These are phyloP conservation scores for Gliomastix tumulicola DNA, from an alignment of 2,329 filamentous ascomycete genomes.

Conservation along the genomic window DNA sequence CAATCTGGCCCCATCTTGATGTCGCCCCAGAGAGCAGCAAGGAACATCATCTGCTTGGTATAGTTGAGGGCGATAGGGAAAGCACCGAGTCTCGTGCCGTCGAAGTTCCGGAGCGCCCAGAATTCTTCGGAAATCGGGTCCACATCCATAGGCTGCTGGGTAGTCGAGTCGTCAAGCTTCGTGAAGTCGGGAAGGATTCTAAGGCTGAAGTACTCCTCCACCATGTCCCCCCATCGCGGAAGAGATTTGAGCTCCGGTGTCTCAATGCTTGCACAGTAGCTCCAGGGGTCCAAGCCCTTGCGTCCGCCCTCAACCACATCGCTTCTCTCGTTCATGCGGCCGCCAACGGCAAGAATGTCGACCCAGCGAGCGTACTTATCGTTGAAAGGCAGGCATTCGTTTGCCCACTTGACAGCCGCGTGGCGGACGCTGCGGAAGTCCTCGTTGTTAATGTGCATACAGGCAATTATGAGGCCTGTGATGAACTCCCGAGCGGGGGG, in stretches of 20 bases:
- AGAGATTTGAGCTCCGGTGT: too few relatives aligned
- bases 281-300: conserved; percentile 72
- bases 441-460: too few relatives aligned
- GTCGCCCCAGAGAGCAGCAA: conserved; percentile 35
- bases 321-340: conserved; percentile 59
- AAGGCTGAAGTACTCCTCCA: conserved; percentile 38
- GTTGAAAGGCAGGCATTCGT: conserved; percentile 74
- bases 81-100: conserved; percentile 39
- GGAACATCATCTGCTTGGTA: conserved; percentile 46
- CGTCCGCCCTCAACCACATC: conserved; percentile 87
- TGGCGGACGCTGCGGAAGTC: conserved; percentile 76
- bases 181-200: conserved; percentile 21
- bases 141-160: too few relatives aligned
- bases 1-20: conserved; percentile 69
- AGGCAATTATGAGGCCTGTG: too few relatives aligned
- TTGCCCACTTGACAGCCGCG: conserved; percentile 81
- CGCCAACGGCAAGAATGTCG: conserved; percentile 72
- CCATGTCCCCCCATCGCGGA: conserved; percentile 48
- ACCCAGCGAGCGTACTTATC: conserved; percentile 82
- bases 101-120: conserved; percentile 36
- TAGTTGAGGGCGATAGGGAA: conserved; percentile 67
- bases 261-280: conserved; percentile 29
- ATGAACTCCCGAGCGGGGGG: too few relatives aligned
- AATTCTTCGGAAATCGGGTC: too few relatives aligned
- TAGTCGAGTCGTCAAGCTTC: conserved; percentile 20